A percentile compares a stretch with the other conserved stretches of the same genome.
Conservation (phyloP, 768 basidiomycete genomes). For the Pholiota conissans region DNA sequence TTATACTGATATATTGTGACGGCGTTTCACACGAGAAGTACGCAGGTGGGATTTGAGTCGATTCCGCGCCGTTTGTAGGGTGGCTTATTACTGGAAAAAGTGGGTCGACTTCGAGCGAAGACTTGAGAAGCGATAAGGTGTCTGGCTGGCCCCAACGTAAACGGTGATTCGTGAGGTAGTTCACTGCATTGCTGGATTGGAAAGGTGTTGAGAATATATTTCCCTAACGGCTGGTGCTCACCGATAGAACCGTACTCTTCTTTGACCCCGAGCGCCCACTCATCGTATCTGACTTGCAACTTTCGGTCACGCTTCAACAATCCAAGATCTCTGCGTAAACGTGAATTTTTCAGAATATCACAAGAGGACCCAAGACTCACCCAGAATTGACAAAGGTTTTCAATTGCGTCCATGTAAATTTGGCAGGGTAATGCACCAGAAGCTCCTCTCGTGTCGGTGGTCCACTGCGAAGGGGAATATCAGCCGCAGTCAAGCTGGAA, state of each 20-base stretch:
- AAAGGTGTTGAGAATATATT: not conserved
- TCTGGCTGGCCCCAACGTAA: slow-evolving; percentile 79
- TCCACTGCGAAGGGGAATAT: slow-evolving; percentile 50
- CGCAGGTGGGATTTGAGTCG: slow-evolving; percentile 35
- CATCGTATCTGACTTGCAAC: slow-evolving; percentile 67
- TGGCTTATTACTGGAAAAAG: slow-evolving; percentile 5
- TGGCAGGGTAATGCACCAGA: slow-evolving; percentile 65
- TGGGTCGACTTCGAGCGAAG: slow-evolving; percentile 40
- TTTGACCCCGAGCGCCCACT: slow-evolving; percentile 56
- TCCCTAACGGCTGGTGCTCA: slow-evolving; percentile 29
- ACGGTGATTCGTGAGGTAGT: slow-evolving; percentile 67
- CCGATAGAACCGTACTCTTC: slow-evolving; percentile 66
- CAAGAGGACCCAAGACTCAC: slow-evolving; percentile 33
- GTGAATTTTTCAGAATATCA: not conserved
- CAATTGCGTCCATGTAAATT: slow-evolving; percentile 74
- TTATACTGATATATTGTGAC: slow-evolving; percentile 61
- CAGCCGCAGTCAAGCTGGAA: slow-evolving; percentile 12
- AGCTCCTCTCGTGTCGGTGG: slow-evolving; percentile 72
- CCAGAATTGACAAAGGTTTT: slow-evolving; percentile 81
- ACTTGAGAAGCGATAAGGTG: slow-evolving; percentile 57
- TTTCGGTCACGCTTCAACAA: slow-evolving; percentile 71
- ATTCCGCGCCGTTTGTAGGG: slow-evolving; percentile 23
- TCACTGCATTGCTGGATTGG: slow-evolving; percentile 55
- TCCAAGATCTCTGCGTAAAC: slow-evolving; percentile 66
- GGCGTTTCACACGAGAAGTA: slow-evolving; percentile 72